phyloP scores from a whole-genome alignment of 2,329 filamentous ascomycete species.

The Verticillium alfalfae region DNA sequence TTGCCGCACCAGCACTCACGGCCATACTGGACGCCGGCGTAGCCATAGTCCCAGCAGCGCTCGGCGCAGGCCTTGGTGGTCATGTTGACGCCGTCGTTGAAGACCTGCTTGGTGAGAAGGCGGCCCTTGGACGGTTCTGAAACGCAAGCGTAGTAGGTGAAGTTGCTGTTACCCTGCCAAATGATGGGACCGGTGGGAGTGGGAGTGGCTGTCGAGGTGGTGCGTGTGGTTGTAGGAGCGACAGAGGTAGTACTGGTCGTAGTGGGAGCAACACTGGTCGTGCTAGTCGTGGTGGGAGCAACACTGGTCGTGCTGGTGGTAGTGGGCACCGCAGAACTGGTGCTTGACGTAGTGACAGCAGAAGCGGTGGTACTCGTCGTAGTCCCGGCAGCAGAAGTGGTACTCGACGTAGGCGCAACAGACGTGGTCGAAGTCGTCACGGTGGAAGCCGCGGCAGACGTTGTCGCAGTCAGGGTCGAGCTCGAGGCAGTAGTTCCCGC shows the following conservation, averaged over 20 bases:
- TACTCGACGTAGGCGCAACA: background rate
- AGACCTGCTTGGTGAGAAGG: slow-evolving; percentile 18
- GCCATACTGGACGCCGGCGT: slow-evolving; percentile 30
- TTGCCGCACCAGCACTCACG: slow-evolving; percentile 30
- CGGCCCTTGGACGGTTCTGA: slow-evolving; percentile 23
- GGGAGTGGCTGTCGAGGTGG: slow-evolving; percentile 2
- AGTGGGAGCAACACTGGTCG: background rate
- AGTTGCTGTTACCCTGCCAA: slow-evolving; percentile 25
- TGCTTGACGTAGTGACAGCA: too few species aligned
- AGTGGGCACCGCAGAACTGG: too few species aligned
- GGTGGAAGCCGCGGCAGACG: background rate
- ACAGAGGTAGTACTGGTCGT: background rate
- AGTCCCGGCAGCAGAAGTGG: background rate
- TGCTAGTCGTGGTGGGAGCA: background rate
- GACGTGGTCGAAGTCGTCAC: background rate
- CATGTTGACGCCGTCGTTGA: slow-evolving; percentile 22
- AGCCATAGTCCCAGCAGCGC: slow-evolving; percentile 23
- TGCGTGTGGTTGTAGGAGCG: background rate
- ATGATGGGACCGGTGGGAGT: slow-evolving; percentile 18
- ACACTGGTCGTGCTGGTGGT: background rate
- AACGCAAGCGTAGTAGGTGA: slow-evolving; percentile 26
- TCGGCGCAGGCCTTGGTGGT: slow-evolving; percentile 23
- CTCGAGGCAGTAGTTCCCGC: background rate
- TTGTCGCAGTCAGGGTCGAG: background rate
- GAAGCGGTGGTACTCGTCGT: background rate